Conservation (phyloP, 2,329 filamentous ascomycete species). For the Neonectria hederae region DNA sequence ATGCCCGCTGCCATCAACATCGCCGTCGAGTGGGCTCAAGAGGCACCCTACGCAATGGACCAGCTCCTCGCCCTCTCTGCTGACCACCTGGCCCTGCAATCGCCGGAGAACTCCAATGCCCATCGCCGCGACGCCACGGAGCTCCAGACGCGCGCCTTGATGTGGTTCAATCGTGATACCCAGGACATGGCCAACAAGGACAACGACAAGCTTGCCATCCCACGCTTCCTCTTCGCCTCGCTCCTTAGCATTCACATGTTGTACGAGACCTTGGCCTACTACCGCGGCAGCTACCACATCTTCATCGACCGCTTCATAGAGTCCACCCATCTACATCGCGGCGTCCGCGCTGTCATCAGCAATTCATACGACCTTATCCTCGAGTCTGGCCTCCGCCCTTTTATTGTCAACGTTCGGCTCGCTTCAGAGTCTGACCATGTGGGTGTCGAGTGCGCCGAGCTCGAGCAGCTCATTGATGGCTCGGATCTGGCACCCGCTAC, state of each 20-base stretch:
- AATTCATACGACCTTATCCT: constrained; percentile 49
- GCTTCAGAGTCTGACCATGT: constrained; percentile 20
- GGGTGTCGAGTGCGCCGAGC: constrained; percentile 41
- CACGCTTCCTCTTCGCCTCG: constrained; percentile 57
- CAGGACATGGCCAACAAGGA: constrained; percentile 37
- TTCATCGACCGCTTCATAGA: constrained; percentile 54
- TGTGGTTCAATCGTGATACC: constrained; percentile 48
- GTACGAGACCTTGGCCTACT: constrained; percentile 55
- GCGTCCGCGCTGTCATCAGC: constrained; percentile 51
- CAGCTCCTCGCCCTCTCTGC: constrained; percentile 57
- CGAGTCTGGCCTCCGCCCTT: constrained; percentile 46
- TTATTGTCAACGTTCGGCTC: constrained; percentile 36
- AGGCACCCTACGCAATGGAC: constrained; percentile 57
- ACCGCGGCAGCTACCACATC: constrained; percentile 49
- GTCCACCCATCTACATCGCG: constrained; percentile 55
- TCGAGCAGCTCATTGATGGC: constrained; percentile 44
- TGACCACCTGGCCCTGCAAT: constrained; percentile 47
- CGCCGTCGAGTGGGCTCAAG: constrained; percentile 45
- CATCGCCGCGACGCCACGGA: constrained; percentile 52
- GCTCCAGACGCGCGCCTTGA: constrained; percentile 56
- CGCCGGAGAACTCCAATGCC: constrained; percentile 27
- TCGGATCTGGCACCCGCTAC: constrained; percentile 44
- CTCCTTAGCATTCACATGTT: constrained; percentile 58
- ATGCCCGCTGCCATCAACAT: constrained; percentile 44
- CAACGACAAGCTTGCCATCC: constrained; percentile 44